Conservation (phyloP, 2,329 filamentous ascomycete genomes). For the Talaromyces sp. region DNA sequence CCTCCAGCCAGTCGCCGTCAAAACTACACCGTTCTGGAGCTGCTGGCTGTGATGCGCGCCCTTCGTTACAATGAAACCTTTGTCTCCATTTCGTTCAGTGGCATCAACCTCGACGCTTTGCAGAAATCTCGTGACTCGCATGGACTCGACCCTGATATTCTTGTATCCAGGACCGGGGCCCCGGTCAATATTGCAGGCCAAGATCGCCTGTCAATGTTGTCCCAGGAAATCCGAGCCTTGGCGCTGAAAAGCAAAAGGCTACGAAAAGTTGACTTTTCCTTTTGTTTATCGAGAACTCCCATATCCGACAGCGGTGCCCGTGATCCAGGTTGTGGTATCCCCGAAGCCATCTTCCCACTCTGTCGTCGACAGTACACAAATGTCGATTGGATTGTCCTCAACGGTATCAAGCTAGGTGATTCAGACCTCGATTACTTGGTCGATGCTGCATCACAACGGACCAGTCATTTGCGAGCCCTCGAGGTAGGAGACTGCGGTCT, state of each 20-base stretch:
- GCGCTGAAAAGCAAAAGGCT: conserved; percentile 61
- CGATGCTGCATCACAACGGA: conserved; percentile 61
- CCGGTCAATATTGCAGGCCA: conserved; percentile 50
- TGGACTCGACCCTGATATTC: conserved; percentile 59
- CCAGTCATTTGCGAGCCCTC: conserved; percentile 61
- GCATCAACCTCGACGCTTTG: conserved; percentile 59
- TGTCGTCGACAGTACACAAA: conserved; percentile 64
- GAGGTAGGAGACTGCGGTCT: conserved; percentile 60
- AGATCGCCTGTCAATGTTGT: conserved; percentile 53
- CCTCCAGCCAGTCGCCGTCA: conserved; percentile 46
- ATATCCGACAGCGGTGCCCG: conserved; percentile 45
- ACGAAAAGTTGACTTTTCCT: conserved; percentile 60
- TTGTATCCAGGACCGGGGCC: conserved; percentile 55
- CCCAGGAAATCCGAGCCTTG: conserved; percentile 64
- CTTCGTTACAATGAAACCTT: conserved; percentile 68
- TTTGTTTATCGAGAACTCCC: conserved; percentile 54
- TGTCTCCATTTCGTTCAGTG: conserved; percentile 61
- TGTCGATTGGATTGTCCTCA: conserved; percentile 66
- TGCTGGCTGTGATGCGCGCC: conserved; percentile 65
- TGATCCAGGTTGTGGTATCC: conserved; percentile 63
- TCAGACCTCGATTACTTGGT: conserved; percentile 63
- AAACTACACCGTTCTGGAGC: conserved; percentile 56
- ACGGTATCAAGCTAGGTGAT: conserved; percentile 64
- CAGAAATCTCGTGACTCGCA: conserved; percentile 57
- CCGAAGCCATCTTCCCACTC: conserved; percentile 63